phyloP scores from a whole-genome alignment of 169 alveolate species.

The Cryptosporidium sp. region DNA sequence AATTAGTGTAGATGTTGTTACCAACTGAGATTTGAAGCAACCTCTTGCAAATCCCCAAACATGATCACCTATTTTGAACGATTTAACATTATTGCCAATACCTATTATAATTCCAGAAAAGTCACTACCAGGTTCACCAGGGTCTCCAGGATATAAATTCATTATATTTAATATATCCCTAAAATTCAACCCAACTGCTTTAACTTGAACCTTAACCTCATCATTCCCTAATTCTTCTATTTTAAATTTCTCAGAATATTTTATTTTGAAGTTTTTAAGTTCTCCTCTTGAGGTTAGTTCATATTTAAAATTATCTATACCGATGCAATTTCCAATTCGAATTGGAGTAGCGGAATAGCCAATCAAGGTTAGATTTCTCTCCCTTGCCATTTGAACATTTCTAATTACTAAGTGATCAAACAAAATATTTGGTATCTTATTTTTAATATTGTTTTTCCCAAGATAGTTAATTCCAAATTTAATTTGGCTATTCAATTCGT shows the following conservation, averaged over 20 bases:
- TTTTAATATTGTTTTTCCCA: slow-evolving; percentile 17
- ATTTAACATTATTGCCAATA: slow-evolving; percentile 25
- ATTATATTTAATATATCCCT: slow-evolving; percentile 85
- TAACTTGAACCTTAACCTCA: slow-evolving; percentile 81
- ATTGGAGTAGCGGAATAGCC: slow-evolving; percentile 32
- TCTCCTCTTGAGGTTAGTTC: slow-evolving; percentile 48
- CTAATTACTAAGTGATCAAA: slow-evolving; percentile 33
- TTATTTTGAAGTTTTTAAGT: slow-evolving; percentile 40
- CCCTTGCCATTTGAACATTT: not conserved
- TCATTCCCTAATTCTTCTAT: not conserved
- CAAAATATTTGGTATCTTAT: not conserved
- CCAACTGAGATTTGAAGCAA: slow-evolving; percentile 46
- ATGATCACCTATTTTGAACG: slow-evolving; percentile 20
- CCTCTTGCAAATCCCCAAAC: slow-evolving; percentile 76
- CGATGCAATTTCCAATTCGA: slow-evolving; percentile 9
- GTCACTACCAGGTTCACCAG: slow-evolving; percentile 75
- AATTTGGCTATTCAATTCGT: slow-evolving; percentile 5
- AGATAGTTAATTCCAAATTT: slow-evolving; percentile 30
- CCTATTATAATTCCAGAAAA: slow-evolving; percentile 49
- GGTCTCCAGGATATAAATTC: slow-evolving; percentile 77
- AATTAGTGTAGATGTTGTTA: slow-evolving; percentile 63
- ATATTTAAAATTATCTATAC: slow-evolving; percentile 39
- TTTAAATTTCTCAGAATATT: slow-evolving; percentile 2
- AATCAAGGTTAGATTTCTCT: slow-evolving; percentile 19
- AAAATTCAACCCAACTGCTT: slow-evolving; percentile 85